Percentiles rank a stretch among this genome's conserved stretches.
phyloP scores from a whole-genome alignment of 2,329 filamentous ascomycete genomes.

The Blastomyces gilchristii region DNA sequence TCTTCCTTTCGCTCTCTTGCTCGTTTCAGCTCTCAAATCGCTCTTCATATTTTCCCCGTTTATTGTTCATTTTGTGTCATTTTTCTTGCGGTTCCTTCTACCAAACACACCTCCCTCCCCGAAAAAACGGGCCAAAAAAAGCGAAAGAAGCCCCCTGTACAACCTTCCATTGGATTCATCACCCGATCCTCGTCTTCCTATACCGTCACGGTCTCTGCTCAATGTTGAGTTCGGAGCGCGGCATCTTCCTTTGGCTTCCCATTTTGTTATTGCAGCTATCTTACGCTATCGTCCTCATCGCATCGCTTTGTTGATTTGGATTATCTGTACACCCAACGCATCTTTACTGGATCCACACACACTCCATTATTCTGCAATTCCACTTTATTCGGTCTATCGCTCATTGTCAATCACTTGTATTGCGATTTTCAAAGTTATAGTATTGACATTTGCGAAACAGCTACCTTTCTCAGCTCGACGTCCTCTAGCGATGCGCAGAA shows the following conservation, averaged over 20 bases:
- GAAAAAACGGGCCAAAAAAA: background rate
- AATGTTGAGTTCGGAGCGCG: slow-evolving; percentile 9
- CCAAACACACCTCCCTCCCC: background rate
- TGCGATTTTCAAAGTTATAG: slow-evolving; percentile 2
- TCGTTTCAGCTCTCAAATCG: background rate
- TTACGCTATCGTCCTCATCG: slow-evolving; percentile 6
- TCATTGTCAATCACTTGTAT: background rate
- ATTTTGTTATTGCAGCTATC: slow-evolving; percentile 11
- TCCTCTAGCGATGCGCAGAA: background rate
- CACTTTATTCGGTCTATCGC: slow-evolving; percentile 3
- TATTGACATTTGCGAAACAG: slow-evolving; percentile 5
- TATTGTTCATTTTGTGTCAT: background rate
- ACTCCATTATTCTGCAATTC: background rate
- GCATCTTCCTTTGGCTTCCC: slow-evolving; percentile 6
- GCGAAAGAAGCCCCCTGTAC: slow-evolving; percentile 9
- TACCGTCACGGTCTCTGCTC: slow-evolving; percentile 16
- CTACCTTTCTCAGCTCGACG: background rate
- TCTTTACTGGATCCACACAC: background rate
- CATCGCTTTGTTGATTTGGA: background rate
- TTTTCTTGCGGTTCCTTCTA: background rate
- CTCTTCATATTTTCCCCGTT: background rate
- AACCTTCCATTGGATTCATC: slow-evolving; percentile 17
- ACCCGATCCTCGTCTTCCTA: slow-evolving; percentile 17
- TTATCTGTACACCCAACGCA: slow-evolving; percentile 8
- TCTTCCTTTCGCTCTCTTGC: background rate